Percentiles rank a stretch among this genome's conserved stretches.
Evolutionary conservation across 2,329 filamentous ascomycete genomes (phyloP).

Genomic region (Sordariomycetes sp.): DNA sequence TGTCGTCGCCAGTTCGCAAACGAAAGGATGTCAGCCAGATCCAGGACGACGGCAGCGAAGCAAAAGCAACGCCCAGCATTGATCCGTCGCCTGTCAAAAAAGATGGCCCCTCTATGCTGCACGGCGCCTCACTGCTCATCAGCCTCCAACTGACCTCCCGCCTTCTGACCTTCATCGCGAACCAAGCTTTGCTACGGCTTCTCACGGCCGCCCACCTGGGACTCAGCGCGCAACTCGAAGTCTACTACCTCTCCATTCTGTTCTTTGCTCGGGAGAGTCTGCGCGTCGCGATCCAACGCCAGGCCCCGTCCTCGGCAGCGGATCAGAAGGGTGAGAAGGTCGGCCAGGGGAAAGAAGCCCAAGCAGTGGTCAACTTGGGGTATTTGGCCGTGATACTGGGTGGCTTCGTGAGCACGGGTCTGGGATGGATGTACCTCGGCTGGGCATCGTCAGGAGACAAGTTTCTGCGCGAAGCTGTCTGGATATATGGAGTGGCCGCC

Average conservation of each 20-base stretch:
- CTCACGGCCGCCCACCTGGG: conserved; percentile 80
- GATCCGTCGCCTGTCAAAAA: no score
- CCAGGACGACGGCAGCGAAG: no score
- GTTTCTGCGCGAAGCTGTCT: conserved; percentile 24
- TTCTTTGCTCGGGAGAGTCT: conserved; percentile 91
- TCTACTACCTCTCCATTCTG: conserved; percentile 86
- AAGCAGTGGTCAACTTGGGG: conserved; percentile 80
- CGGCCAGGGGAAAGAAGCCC: conserved; percentile 38
- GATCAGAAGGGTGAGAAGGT: conserved; percentile 2
- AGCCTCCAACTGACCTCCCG: conserved; percentile 81
- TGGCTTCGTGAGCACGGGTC: conserved; percentile 47
- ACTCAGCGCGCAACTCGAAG: conserved; percentile 79
- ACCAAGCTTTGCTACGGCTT: conserved; percentile 82
- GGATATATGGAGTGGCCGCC: conserved; percentile 47
- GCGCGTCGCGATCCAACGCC: conserved; percentile 82
- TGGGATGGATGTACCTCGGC: conserved; percentile 61
- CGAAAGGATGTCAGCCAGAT: no score
- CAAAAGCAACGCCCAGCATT: no score
- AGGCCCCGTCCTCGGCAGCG: conserved; percentile 23
- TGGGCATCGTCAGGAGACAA: conserved; percentile 24
- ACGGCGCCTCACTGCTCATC: conserved; percentile 78
- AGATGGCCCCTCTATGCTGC: conserved; percentile 32
- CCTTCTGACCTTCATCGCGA: conserved; percentile 80
- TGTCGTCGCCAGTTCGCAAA: no score
- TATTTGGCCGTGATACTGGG: conserved; percentile 71